These are phyloP conservation scores for Pulveroboletus frians DNA, from an alignment of 768 basidiomycete genomes.

Conservation along the genomic window DNA sequence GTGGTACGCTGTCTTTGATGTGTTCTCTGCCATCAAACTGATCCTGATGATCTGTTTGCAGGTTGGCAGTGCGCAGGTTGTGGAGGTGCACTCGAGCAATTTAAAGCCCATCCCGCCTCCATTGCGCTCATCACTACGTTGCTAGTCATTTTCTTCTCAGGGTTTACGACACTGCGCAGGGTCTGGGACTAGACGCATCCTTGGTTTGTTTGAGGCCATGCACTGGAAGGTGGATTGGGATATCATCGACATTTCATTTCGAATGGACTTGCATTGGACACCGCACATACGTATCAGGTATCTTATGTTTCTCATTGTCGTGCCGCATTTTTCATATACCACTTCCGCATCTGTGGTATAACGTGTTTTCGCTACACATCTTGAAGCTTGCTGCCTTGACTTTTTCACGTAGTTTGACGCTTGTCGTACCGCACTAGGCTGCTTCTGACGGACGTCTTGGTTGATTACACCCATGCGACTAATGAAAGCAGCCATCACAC, in stretches of 20 bases:
- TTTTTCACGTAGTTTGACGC: constrained; percentile 3
- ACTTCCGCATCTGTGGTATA: constrained; percentile 17
- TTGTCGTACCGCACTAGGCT: constrained; percentile 3
- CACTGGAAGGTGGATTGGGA: constrained; percentile 8
- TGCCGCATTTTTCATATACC: constrained; percentile 20
- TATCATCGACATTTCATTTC: constrained; percentile 26
- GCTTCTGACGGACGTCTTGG: neutral
- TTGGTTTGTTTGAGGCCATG: neutral
- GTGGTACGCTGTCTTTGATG: constrained; percentile 28
- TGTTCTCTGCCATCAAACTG: neutral
- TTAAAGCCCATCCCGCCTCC: constrained; percentile 29
- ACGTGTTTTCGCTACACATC: constrained; percentile 15
- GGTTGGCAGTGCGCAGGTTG: constrained; percentile 30
- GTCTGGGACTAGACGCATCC: constrained; percentile 20
- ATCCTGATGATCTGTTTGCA: constrained; percentile 1
- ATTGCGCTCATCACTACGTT: constrained; percentile 31
- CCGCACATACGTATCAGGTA: constrained; percentile 27
- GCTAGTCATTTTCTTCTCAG: constrained; percentile 29
- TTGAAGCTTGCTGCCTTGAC: neutral
- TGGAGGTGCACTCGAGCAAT: constrained; percentile 28
- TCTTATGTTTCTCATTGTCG: constrained; percentile 18
- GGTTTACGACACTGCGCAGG: constrained; percentile 32
- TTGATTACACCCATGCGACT: constrained; percentile 3
- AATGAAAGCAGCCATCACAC: constrained; percentile 1
- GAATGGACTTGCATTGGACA: constrained; percentile 28